Percentiles rank a stretch among this genome's conserved stretches.
These are phyloP conservation scores for Scheffersomyces stipitis DNA, from an alignment of 805 yeast species.

Conservation along the genomic window DNA sequence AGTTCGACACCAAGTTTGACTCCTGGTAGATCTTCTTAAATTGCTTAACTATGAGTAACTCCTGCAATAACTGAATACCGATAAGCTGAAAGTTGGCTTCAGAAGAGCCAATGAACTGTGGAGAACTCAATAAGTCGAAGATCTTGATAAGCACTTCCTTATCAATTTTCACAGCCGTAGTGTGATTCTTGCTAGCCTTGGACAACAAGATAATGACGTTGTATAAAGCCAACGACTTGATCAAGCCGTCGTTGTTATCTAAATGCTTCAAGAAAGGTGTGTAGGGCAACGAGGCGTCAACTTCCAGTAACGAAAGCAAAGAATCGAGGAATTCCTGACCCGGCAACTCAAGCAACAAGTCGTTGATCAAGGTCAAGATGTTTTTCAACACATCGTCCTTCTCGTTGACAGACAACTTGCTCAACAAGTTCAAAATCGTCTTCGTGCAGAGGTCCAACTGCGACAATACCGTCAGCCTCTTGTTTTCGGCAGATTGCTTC, in stretches of 20 bases:
- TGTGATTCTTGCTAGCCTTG: constrained; percentile 17
- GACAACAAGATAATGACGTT: constrained; percentile 51
- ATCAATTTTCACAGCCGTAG: constrained; percentile 20
- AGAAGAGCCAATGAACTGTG: constrained; percentile 27
- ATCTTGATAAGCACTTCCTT: constrained; percentile 39
- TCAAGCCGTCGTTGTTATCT: constrained; percentile 54
- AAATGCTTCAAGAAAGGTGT: constrained; percentile 53
- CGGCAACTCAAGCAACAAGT: constrained; percentile 45
- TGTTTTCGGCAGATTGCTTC: constrained; percentile 45
- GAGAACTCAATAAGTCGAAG: constrained; percentile 36
- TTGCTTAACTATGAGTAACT: constrained; percentile 52
- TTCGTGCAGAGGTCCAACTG: constrained; percentile 54
- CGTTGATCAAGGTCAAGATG: constrained; percentile 61
- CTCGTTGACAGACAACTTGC: constrained; percentile 40
- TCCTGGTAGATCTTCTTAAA: constrained; percentile 52
- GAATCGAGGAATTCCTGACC: constrained; percentile 33
- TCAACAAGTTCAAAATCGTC: constrained; percentile 54
- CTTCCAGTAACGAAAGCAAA: constrained; percentile 40
- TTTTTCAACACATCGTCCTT: constrained; percentile 69
- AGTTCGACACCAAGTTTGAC: constrained; percentile 32
- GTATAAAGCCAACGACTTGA: constrained; percentile 55
- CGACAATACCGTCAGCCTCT: constrained; percentile 38
- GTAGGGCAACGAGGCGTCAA: constrained; percentile 51
- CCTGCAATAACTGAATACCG: constrained; percentile 61
- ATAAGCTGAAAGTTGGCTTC: constrained; percentile 57